Conservation (phyloP, 208 protist genomes). For the Leishmania major region DNA sequence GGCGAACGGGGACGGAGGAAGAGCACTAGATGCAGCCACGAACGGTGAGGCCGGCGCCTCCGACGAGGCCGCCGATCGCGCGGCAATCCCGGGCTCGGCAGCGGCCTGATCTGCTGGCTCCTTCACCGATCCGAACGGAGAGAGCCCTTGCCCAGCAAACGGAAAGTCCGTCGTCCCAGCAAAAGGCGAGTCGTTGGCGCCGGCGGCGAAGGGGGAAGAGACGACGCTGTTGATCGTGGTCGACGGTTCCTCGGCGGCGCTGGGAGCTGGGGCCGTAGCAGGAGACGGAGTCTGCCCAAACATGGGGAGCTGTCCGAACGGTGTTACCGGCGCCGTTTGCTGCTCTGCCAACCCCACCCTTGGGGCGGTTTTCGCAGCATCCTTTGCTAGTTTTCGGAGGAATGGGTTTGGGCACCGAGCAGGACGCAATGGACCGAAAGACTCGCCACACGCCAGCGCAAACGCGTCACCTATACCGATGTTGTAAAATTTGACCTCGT, state of each 20-base stretch:
- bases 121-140: slow-evolving; percentile 41
- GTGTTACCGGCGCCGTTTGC: slow-evolving; percentile 58
- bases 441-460: slow-evolving; percentile 47
- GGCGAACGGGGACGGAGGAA: slow-evolving; percentile 42
- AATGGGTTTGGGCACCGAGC: slow-evolving; percentile 57
- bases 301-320: slow-evolving; percentile 81
- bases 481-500: slow-evolving; percentile 12
- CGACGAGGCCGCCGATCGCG: background rate
- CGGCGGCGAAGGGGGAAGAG: slow-evolving; percentile 62
- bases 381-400: slow-evolving; percentile 15
- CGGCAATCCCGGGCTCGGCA: background rate
- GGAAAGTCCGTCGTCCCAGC: slow-evolving; percentile 39
- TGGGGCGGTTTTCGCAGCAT: slow-evolving; percentile 15
- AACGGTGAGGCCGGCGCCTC: slow-evolving; percentile 39
- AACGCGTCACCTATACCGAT: slow-evolving; percentile 49
- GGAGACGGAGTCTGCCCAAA: slow-evolving; percentile 58
- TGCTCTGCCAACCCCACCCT: slow-evolving; percentile 26
- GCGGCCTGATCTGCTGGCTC: background rate
- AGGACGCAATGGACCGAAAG: slow-evolving; percentile 51
- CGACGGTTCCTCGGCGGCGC: background rate
- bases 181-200: slow-evolving; percentile 31
- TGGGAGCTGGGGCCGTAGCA: slow-evolving; percentile 12
- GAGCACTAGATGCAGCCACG: slow-evolving; percentile 5
- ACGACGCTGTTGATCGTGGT: slow-evolving; percentile 25
- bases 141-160: slow-evolving; percentile 37